phyloP scores from a whole-genome alignment of 2,329 filamentous ascomycete genomes.

The Xylaria sp. region DNA sequence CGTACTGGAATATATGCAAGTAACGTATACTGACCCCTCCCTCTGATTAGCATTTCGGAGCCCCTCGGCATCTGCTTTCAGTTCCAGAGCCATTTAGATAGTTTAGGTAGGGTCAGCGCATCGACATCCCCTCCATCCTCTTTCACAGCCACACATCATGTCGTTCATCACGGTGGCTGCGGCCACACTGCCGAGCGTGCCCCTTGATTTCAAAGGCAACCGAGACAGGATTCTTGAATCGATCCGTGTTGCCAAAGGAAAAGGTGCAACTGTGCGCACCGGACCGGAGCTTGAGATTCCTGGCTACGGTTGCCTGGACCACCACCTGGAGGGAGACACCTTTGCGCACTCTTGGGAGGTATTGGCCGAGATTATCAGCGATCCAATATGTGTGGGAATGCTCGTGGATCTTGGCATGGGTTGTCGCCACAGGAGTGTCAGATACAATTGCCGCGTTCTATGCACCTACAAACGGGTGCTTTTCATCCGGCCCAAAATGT shows the following conservation, averaged over 20 bases:
- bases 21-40: no score
- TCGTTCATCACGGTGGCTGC: neutral
- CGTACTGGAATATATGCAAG: no score
- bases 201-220: neutral
- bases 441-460: neutral
- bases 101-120: no score
- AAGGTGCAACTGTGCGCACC: neutral
- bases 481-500: neutral
- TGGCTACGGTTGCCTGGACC: neutral
- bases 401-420: neutral
- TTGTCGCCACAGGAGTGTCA: neutral
- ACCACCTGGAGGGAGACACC: neutral
- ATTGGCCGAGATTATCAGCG: neutral
- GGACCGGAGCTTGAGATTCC: neutral
- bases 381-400: neutral
- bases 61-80: no score
- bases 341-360: neutral
- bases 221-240: neutral
- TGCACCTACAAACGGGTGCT: neutral
- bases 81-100: no score
- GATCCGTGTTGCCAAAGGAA: neutral
- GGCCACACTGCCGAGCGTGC: neutral
- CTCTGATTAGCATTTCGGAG: no score
- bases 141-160: neutral
- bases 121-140: no score